Evolutionary conservation across 2,329 filamentous ascomycete species (phyloP).

Genomic region (Botryotinia calthae): DNA sequence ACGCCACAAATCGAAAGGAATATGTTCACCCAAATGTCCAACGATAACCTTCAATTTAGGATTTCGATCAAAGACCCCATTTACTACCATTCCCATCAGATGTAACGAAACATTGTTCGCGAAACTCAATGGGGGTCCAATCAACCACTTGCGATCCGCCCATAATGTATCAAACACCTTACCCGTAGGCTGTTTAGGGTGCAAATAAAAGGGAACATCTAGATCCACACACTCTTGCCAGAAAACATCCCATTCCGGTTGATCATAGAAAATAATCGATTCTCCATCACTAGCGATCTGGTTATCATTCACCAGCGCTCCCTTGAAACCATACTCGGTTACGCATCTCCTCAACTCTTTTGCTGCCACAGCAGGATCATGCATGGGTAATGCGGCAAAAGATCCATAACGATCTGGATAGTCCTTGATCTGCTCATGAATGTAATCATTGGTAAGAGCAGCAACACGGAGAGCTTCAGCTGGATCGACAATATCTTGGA

Average conservation of each 20-base stretch:
- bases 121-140: slow-evolving; percentile 58
- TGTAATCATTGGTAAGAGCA: slow-evolving; percentile 40
- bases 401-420: slow-evolving; percentile 45
- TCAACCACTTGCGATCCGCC: slow-evolving; percentile 56
- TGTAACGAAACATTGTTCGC: slow-evolving; percentile 59
- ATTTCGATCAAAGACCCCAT: slow-evolving; percentile 50
- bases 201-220: slow-evolving; percentile 63
- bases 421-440: slow-evolving; percentile 30
- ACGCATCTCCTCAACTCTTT: slow-evolving; percentile 52
- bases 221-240: slow-evolving; percentile 58
- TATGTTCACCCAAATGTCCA: slow-evolving; percentile 50
- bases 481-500: slow-evolving; percentile 47
- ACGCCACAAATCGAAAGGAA: slow-evolving; percentile 50
- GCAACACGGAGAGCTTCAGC: slow-evolving; percentile 44
- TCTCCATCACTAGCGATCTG: slow-evolving; percentile 61
- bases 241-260: slow-evolving; percentile 58
- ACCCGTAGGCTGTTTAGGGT: slow-evolving; percentile 56
- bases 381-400: slow-evolving; percentile 52
- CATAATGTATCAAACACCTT: slow-evolving; percentile 57
- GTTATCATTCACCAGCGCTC: slow-evolving; percentile 60
- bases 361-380: slow-evolving; percentile 50
- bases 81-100: slow-evolving; percentile 50
- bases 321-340: slow-evolving; percentile 58
- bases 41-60: slow-evolving; percentile 48
- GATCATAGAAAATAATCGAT: slow-evolving; percentile 63